Percentiles rank a stretch among this genome's conserved stretches.
These are phyloP conservation scores for Lepiota subincarnata DNA, from an alignment of 768 basidiomycete species.

Conservation along the genomic window DNA sequence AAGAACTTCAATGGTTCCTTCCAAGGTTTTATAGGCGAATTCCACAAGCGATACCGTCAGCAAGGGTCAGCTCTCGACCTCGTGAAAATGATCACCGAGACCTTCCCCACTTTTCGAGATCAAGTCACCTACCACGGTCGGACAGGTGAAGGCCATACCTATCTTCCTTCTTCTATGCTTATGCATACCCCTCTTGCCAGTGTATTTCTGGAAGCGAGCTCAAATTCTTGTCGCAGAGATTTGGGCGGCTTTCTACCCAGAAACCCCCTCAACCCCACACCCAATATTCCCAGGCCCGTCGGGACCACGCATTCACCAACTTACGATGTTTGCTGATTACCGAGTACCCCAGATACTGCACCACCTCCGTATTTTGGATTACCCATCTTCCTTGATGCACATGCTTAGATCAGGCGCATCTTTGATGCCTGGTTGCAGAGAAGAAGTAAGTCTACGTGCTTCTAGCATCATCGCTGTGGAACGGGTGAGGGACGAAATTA, in stretches of 20 bases:
- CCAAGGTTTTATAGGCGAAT: conserved; percentile 58
- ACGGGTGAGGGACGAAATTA: conserved; percentile 58
- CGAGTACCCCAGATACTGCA: conserved; percentile 89
- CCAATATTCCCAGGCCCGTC: conserved; percentile 64
- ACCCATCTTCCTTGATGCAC: conserved; percentile 57
- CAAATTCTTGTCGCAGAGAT: conserved; percentile 90
- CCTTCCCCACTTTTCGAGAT: conserved; percentile 77
- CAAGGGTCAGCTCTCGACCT: conserved; percentile 69
- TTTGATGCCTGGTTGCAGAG: conserved; percentile 52
- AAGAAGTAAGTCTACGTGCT: conserved; percentile 77
- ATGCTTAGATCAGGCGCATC: conserved; percentile 40
- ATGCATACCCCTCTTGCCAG: conserved; percentile 28
- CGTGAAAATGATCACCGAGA: conserved; percentile 63
- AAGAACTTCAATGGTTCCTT: conserved; percentile 73
- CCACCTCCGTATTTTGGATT: conserved; percentile 71
- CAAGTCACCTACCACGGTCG: conserved; percentile 53
- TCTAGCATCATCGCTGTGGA: conserved; percentile 82
- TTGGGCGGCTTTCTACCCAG: conserved; percentile 88
- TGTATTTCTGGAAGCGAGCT: conserved; percentile 85
- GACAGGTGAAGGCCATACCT: conserved; percentile 40
- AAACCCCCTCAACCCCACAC: conserved; percentile 41
- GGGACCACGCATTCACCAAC: conserved; percentile 59
- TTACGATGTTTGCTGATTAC: conserved; percentile 96
- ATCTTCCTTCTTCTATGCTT: neutral
- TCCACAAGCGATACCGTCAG: conserved; percentile 46